phyloP scores from a whole-genome alignment of 2,329 filamentous ascomycete genomes.

The Alternaria conjuncta region DNA sequence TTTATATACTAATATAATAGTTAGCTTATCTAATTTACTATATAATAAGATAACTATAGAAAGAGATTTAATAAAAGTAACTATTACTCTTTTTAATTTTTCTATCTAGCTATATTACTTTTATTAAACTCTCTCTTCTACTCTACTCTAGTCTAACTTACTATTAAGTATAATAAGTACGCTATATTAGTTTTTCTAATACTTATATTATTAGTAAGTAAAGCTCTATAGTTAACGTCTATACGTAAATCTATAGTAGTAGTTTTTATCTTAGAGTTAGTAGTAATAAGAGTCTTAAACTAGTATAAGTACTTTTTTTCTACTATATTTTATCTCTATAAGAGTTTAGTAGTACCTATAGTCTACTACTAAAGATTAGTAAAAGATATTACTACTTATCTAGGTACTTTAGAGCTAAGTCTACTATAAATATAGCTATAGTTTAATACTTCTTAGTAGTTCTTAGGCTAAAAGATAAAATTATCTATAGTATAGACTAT shows the following conservation, averaged over 20 bases:
- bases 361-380: not conserved
- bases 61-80: not conserved
- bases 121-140: no score
- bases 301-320: not conserved
- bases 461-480: not conserved
- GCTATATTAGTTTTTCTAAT: not conserved
- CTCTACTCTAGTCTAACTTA: not conserved
- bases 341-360: not conserved
- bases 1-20: not conserved
- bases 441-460: not conserved
- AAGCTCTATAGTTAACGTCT: not conserved
- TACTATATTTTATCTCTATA: not conserved
- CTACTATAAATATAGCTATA: not conserved
- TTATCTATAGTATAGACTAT: not conserved
- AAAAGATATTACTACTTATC: no score
- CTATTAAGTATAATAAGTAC: not conserved
- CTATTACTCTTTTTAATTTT: not conserved
- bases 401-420: not conserved
- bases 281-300: not conserved
- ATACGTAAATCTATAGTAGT: not conserved
- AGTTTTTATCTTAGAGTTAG: not conserved
- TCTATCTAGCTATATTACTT: no score
- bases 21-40: not conserved
- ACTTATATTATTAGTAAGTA: not conserved
- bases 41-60: not conserved